Evolutionary conservation across 1,284 basidiomycete species (phyloP).

Genomic region (Cutaneotrichosporon cavernicola): DNA sequence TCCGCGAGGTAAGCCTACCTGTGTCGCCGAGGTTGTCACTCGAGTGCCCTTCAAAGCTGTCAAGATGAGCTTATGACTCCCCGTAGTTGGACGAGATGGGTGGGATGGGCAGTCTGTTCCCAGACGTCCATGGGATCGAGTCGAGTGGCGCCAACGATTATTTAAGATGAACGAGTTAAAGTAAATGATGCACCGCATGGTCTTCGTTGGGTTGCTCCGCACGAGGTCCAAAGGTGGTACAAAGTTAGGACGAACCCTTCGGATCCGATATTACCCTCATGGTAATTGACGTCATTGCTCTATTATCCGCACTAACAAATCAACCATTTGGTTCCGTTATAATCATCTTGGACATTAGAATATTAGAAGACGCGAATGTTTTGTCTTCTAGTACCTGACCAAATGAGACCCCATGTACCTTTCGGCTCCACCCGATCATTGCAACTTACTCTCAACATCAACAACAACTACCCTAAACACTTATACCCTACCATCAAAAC

Average conservation of each 20-base stretch:
- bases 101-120: too few species aligned
- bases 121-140: too few species aligned
- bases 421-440: conserved; percentile 2
- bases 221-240: too few species aligned
- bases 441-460: background rate
- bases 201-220: too few species aligned
- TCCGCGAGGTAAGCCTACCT: background rate
- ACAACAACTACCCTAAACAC: background rate
- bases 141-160: too few species aligned
- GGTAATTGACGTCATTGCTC: too few species aligned
- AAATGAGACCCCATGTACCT: background rate
- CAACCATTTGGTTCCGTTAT: background rate
- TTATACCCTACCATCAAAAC: background rate
- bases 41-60: background rate
- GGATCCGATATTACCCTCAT: too few species aligned
- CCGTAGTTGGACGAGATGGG: too few species aligned
- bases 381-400: background rate
- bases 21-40: background rate
- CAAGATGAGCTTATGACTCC: background rate
- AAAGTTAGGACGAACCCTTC: too few species aligned
- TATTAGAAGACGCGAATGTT: background rate
- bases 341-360: background rate
- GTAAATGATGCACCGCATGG: too few species aligned
- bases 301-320: too few species aligned
- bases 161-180: too few species aligned